A percentile compares a stretch with the other conserved stretches of the same genome.
Evolutionary conservation across 257 asterid species (phyloP).

Genomic region (Thymus mandschuricus): DNA sequence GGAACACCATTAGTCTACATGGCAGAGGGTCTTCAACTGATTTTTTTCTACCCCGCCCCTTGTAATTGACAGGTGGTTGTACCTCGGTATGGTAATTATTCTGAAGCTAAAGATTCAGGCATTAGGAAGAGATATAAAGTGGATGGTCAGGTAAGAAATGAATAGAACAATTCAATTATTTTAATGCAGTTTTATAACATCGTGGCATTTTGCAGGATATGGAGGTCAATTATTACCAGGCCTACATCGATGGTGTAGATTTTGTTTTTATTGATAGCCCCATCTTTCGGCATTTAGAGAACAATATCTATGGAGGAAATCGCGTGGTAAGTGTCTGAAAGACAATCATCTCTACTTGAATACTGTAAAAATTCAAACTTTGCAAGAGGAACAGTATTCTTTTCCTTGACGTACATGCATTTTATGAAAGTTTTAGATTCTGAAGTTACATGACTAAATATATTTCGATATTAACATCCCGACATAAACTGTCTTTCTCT

Average conservation of each 20-base stretch:
- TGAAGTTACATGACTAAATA: background rate
- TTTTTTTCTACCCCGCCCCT: background rate
- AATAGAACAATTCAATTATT: slow-evolving; percentile 10
- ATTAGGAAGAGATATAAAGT: slow-evolving; percentile 73
- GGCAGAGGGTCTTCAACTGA: slow-evolving; percentile 19
- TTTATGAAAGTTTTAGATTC: background rate
- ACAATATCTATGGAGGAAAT: slow-evolving; percentile 81
- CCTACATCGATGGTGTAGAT: slow-evolving; percentile 93
- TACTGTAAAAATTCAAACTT: slow-evolving; percentile 14
- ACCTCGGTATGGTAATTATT: slow-evolving; percentile 80
- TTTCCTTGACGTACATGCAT: slow-evolving; percentile 1
- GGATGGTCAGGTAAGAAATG: slow-evolving; percentile 77
- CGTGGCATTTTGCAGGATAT: slow-evolving; percentile 63
- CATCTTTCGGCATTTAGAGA: slow-evolving; percentile 56
- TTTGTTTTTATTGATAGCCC: slow-evolving; percentile 87
- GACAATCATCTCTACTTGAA: slow-evolving; percentile 6
- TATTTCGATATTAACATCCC: slow-evolving; percentile 6
- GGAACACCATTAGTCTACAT: slow-evolving; percentile 4
- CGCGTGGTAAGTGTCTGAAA: slow-evolving; percentile 55
- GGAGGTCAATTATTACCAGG: slow-evolving; percentile 87
- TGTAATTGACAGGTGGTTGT: slow-evolving; percentile 67
- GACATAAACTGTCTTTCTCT: slow-evolving; percentile 23
- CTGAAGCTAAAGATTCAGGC: slow-evolving; percentile 75
- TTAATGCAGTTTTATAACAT: slow-evolving; percentile 29
- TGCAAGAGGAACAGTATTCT: slow-evolving; percentile 11